Evolutionary conservation across 169 alveolate genomes (phyloP).

Genomic region (Plasmodium gonderi): DNA sequence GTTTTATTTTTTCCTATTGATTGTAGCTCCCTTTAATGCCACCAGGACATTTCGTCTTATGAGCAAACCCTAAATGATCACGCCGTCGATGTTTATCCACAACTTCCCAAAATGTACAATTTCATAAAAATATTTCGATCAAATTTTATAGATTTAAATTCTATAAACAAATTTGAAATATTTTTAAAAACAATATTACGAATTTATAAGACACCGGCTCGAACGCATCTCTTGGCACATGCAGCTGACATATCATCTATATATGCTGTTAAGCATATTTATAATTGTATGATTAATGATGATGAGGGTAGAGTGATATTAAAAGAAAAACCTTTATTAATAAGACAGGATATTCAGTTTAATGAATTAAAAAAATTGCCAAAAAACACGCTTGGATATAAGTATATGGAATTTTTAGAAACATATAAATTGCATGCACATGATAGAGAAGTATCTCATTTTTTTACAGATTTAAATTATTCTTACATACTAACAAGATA

Average conservation of each 20-base stretch:
- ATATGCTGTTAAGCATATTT: conserved; percentile 41
- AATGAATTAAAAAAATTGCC: conserved; percentile 75
- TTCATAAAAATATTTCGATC: conserved; percentile 61
- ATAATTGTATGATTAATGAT: conserved; percentile 62
- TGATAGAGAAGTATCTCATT: conserved; percentile 76
- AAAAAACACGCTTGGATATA: conserved; percentile 73
- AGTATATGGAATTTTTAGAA: conserved; percentile 76
- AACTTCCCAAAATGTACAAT: conserved; percentile 18
- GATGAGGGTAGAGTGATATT: conserved; percentile 65
- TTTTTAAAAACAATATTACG: conserved; percentile 56
- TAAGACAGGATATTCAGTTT: conserved; percentile 59
- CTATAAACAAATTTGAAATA: conserved; percentile 38
- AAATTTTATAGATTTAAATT: conserved; percentile 55
- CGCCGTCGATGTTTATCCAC: too few species aligned
- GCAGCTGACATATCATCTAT: conserved; percentile 74
- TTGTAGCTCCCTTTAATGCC: too few species aligned
- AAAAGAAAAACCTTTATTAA: conserved; percentile 66
- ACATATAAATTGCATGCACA: conserved; percentile 74
- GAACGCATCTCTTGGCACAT: conserved; percentile 72
- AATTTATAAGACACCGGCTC: conserved; percentile 48
- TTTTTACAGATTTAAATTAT: conserved; percentile 52
- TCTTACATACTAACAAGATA: conserved; percentile 74
- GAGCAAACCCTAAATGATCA: too few species aligned
- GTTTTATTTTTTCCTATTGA: too few species aligned
- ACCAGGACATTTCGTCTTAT: too few species aligned